Evolutionary conservation across 2,329 filamentous ascomycete species (phyloP).

Genomic region (Monilinia fructigena): DNA sequence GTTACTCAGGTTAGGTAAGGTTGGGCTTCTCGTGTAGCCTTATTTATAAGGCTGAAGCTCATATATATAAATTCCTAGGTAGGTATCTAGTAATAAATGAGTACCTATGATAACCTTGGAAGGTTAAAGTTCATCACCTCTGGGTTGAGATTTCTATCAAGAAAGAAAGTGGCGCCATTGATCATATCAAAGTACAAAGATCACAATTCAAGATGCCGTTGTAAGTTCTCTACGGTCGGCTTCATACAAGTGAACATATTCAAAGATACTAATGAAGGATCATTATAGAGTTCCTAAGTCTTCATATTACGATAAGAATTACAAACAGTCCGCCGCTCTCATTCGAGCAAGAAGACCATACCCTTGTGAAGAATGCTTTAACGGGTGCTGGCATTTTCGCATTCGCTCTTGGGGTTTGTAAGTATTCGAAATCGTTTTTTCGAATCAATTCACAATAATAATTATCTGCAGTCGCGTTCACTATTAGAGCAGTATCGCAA

Average conservation of each 20-base stretch:
- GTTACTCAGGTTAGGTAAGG: too few relatives aligned
- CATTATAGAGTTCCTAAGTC: conserved; percentile 57
- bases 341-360: conserved; percentile 91
- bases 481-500: conserved; percentile 83
- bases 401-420: conserved; percentile 86
- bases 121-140: not conserved
- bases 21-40: conserved; percentile 14
- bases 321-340: conserved; percentile 82
- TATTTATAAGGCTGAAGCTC: conserved; percentile 19
- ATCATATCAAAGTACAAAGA: conserved; percentile 1
- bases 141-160: conserved; percentile 1
- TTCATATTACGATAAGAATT: conserved; percentile 89
- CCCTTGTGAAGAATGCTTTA: conserved; percentile 79
- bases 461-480: conserved; percentile 59
- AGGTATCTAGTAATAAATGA: too few relatives aligned
- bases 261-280: not conserved
- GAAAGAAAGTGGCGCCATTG: conserved; percentile 25
- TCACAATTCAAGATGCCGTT: conserved; percentile 17
- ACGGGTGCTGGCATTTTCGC: conserved; percentile 73
- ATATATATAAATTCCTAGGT: too few relatives aligned
- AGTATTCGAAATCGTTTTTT: conserved; percentile 43
- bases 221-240: conserved; percentile 3
- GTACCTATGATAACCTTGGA: not conserved
- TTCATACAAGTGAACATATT: not conserved
- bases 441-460: conserved; percentile 13